Conservation (phyloP, 2,329 filamentous ascomycete genomes). For the Trichoderma endophyticum region DNA sequence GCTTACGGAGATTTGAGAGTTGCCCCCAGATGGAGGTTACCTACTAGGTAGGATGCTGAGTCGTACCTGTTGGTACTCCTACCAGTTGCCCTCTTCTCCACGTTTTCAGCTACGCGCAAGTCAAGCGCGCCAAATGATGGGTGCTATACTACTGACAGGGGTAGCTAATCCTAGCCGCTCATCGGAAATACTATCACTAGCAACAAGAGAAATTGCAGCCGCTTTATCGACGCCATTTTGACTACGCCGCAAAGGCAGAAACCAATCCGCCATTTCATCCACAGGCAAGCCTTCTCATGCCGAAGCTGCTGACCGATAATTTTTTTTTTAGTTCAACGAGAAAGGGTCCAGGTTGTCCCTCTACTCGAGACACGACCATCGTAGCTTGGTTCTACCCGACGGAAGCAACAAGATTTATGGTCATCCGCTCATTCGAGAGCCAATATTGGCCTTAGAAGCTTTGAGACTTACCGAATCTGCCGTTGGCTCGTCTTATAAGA, state of each 20-base stretch:
- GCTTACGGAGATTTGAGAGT: neutral
- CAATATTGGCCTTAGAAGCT: neutral
- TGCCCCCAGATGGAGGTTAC: neutral
- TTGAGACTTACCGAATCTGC: neutral
- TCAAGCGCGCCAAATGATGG: neutral
- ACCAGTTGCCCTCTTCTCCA: neutral
- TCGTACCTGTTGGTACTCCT: neutral
- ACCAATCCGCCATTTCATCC: neutral
- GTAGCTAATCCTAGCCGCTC: conserved; percentile 4
- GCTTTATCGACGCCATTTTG: neutral
- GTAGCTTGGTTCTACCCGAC: neutral
- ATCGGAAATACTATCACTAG: neutral
- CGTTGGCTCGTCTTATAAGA: neutral
- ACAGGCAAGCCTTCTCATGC: neutral
- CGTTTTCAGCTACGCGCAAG: conserved; percentile 11
- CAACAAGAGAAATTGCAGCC: neutral
- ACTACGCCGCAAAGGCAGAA: neutral
- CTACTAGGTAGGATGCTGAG: neutral
- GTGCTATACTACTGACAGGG: neutral
- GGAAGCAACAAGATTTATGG: neutral
- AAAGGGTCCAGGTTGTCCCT: neutral
- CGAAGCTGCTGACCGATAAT: neutral
- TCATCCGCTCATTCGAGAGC: neutral
- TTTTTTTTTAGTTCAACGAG: neutral
- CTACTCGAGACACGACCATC: conserved; percentile 22